Evolutionary conservation across 228 moss, liverwort and hornwort species (phyloP).

Genomic region (Sphagnum fallax): DNA sequence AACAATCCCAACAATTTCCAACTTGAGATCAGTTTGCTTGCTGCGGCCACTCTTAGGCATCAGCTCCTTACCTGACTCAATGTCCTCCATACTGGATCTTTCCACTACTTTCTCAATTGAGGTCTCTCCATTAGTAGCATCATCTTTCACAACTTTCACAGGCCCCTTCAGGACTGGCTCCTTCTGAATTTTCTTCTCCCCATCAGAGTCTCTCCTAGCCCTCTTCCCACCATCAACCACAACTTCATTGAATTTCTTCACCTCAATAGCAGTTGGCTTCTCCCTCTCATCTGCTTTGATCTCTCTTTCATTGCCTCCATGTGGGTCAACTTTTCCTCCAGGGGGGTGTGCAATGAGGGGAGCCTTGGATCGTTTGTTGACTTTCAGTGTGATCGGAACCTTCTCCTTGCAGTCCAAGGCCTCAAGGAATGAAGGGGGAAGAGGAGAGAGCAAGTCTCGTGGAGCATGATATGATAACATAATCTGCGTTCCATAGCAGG

Average conservation of each 20-base stretch:
- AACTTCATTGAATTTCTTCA: constrained; percentile 23
- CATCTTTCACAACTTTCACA: constrained; percentile 27
- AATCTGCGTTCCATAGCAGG: constrained; percentile 51
- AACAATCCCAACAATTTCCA: constrained; percentile 29
- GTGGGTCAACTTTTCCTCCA: constrained; percentile 26
- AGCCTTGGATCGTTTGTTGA: constrained; percentile 15
- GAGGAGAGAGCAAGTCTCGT: constrained; percentile 79
- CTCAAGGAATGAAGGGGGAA: constrained; percentile 35
- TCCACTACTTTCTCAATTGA: constrained; percentile 31
- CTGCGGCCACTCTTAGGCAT: constrained; percentile 24
- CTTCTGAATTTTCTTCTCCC: constrained; percentile 19
- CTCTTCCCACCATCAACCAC: constrained; percentile 36
- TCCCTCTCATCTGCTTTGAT: constrained; percentile 38
- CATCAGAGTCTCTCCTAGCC: constrained; percentile 40
- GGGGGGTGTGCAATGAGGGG: constrained; percentile 23
- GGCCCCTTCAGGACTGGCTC: not conserved
- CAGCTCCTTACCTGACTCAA: constrained; percentile 27
- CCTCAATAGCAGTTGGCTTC: constrained; percentile 23
- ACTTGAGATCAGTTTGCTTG: constrained; percentile 27
- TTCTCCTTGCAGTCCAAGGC: constrained; percentile 34
- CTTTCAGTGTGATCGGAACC: constrained; percentile 15
- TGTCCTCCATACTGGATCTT: constrained; percentile 31
- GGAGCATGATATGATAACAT: constrained; percentile 47
- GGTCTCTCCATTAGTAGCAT: constrained; percentile 29
- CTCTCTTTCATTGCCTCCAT: constrained; percentile 33